These are phyloP conservation scores for Sphenostylis stenocarpa DNA, from an alignment of 306 rosid species.

Conservation along the genomic window DNA sequence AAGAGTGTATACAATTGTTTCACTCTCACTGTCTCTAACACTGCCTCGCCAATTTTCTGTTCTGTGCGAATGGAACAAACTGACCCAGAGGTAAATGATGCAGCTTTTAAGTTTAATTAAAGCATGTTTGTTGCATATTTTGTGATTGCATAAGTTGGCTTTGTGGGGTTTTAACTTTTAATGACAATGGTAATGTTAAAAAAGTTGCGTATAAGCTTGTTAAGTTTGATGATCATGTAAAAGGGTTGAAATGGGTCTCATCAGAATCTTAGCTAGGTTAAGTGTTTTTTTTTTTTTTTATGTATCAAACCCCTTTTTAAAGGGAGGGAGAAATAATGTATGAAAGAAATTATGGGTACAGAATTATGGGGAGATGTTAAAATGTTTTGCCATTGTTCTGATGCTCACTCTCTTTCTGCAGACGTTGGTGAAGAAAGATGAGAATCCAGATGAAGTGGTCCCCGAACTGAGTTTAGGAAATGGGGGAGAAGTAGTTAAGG, in stretches of 20 bases:
- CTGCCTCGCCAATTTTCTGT: too few species aligned
- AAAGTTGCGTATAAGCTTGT: neutral
- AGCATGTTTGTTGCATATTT: neutral
- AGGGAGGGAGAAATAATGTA: neutral
- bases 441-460: constrained; percentile 12
- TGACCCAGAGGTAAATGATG: constrained; percentile 2
- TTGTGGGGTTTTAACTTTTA: neutral
- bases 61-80: constrained; percentile 18
- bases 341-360: neutral
- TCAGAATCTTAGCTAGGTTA: neutral
- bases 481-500: constrained; percentile 31
- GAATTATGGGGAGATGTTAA: neutral
- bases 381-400: neutral
- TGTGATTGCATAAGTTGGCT: neutral
- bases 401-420: neutral
- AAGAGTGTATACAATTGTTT: neutral
- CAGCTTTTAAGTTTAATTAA: neutral
- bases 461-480: constrained; percentile 7
- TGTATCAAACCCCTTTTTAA: neutral
- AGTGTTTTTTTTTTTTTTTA: neutral
- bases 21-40: neutral
- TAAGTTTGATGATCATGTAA: neutral
- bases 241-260: constrained; percentile 14
- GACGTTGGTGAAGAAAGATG: constrained; percentile 24
- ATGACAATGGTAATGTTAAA: constrained; percentile 9